Evolutionary conservation across 768 basidiomycete species (phyloP).

Genomic region (Pisolithus orientalis): DNA sequence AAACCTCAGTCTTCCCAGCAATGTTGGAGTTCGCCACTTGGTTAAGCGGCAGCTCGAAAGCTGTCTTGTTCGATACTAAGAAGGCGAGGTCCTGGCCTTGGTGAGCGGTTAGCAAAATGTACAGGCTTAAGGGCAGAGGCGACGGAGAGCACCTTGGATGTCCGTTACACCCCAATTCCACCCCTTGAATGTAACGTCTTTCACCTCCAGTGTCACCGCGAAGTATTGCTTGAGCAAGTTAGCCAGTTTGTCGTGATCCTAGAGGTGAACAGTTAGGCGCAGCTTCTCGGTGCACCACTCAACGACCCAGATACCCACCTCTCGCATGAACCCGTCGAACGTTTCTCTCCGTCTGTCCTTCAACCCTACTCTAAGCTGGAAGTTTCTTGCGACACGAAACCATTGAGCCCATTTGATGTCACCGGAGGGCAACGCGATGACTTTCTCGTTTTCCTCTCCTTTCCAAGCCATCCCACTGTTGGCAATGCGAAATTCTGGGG

Average conservation of each 20-base stretch:
- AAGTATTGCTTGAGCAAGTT: conserved; percentile 83
- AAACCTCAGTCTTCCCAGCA: conserved; percentile 95
- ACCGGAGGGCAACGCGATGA: conserved; percentile 54
- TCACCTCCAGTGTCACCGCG: conserved; percentile 74
- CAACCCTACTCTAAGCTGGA: conserved; percentile 81
- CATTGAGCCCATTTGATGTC: conserved; percentile 89
- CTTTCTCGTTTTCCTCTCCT: conserved; percentile 57
- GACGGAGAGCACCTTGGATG: conserved; percentile 67
- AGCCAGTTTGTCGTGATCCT: conserved; percentile 91
- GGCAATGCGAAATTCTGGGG: conserved; percentile 79
- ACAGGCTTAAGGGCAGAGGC: neutral
- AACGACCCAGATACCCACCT: conserved; percentile 41
- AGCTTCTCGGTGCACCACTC: neutral
- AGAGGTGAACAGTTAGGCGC: neutral
- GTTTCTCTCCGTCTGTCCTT: conserved; percentile 70
- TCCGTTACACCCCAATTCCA: conserved; percentile 99
- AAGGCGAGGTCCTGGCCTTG: conserved; percentile 90
- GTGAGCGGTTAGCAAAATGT: conserved; percentile 1
- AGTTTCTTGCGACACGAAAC: conserved; percentile 88
- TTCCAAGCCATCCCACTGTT: conserved; percentile 94
- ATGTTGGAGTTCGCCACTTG: conserved; percentile 96
- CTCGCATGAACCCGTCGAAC: conserved; percentile 90
- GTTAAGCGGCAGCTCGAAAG: conserved; percentile 84
- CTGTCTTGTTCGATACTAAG: conserved; percentile 76
- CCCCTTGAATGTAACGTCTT: conserved; percentile 85